Evolutionary conservation across 768 basidiomycete genomes (phyloP).

Genomic region (Mycena latifolia): DNA sequence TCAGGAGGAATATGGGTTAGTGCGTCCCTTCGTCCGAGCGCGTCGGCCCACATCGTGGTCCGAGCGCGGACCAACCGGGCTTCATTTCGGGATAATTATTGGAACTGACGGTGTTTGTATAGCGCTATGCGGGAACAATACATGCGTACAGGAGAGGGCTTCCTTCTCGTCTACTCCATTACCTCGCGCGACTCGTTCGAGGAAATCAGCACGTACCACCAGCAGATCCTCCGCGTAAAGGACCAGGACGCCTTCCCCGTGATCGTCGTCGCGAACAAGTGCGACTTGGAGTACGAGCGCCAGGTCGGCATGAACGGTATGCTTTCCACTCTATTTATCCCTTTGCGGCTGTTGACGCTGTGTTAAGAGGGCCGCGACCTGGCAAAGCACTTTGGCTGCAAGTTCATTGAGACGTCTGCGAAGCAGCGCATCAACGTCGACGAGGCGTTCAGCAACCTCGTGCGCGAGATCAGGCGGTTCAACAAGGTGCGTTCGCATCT

Average conservation of each 20-base stretch:
- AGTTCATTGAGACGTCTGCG: slow-evolving; percentile 96
- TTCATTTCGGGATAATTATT: no score
- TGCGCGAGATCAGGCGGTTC: slow-evolving; percentile 92
- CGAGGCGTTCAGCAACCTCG: slow-evolving; percentile 93
- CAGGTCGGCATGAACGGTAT: slow-evolving; percentile 95
- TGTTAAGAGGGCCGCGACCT: slow-evolving; percentile 95
- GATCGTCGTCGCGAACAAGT: slow-evolving; percentile 97
- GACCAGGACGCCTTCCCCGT: slow-evolving; percentile 96
- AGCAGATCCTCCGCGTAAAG: slow-evolving; percentile 96
- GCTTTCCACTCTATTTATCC: slow-evolving; percentile 32
- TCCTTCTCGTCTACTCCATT: slow-evolving; percentile 97
- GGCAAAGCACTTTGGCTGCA: slow-evolving; percentile 94
- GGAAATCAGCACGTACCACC: slow-evolving; percentile 95
- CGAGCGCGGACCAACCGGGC: background rate
- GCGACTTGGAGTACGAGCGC: slow-evolving; percentile 94
- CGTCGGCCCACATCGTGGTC: background rate
- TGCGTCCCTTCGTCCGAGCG: background rate
- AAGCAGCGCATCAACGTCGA: slow-evolving; percentile 98
- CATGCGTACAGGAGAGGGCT: slow-evolving; percentile 98
- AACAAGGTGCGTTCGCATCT: slow-evolving; percentile 76
- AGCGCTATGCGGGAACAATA: slow-evolving; percentile 99
- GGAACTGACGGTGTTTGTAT: background rate
- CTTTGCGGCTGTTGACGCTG: background rate
- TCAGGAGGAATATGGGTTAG: slow-evolving; percentile 96
- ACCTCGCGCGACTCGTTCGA: slow-evolving; percentile 97